Conservation (phyloP, 2,329 filamentous ascomycete genomes). For the Hypoxylon sp. region DNA sequence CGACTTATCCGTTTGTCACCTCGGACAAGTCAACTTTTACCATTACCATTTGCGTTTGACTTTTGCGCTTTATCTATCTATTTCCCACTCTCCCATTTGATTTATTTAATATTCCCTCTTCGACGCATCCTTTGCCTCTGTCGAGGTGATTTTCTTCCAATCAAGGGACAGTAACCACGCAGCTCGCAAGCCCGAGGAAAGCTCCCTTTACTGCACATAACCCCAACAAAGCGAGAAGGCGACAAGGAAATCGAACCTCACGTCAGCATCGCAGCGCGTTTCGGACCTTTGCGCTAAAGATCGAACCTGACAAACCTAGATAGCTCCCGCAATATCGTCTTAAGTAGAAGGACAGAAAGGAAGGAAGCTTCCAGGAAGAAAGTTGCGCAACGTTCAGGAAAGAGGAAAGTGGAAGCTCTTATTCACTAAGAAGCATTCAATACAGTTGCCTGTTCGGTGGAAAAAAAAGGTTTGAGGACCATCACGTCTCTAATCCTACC, state of each 20-base stretch:
- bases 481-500: conserved; percentile 47
- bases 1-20: conserved; percentile 1
- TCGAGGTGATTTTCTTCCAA: conserved; percentile 1
- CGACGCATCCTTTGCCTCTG: neutral
- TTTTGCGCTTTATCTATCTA: conserved; percentile 1
- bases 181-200: conserved; percentile 1
- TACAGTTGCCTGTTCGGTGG: conserved; percentile 41
- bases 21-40: neutral
- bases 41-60: conserved; percentile 4
- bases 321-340: neutral
- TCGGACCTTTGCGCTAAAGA: too few relatives aligned
- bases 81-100: neutral
- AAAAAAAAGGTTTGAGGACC: conserved; percentile 51
- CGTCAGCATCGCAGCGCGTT: too few relatives aligned
- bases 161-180: conserved; percentile 5
- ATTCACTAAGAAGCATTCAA: too few relatives aligned
- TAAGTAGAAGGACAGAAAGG: too few relatives aligned
- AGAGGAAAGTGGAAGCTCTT: conserved; percentile 41
- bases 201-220: conserved; percentile 14
- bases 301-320: too few relatives aligned
- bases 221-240: too few relatives aligned
- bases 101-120: neutral
- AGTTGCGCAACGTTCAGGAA: conserved; percentile 17
- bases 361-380: conserved; percentile 8
- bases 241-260: too few relatives aligned